Evolutionary conservation across 2,329 filamentous ascomycete species (phyloP), one percentile per base, ranked within the genome.

Genomic region (Curvularia spicifera): DNA sequence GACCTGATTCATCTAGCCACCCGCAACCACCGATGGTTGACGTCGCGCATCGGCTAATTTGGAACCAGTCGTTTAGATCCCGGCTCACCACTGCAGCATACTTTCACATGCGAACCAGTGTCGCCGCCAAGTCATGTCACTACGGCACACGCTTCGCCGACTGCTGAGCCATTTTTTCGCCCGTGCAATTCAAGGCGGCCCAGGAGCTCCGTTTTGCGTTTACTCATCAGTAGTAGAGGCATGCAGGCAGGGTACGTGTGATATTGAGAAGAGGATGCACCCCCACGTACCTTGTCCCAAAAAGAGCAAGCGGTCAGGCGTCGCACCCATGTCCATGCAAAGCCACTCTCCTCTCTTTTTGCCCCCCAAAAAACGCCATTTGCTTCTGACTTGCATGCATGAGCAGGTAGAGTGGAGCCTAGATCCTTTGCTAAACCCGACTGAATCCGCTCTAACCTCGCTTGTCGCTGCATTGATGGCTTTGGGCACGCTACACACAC

Each of bases 311-410:
- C 64, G 63, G 63, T 51, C 52, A 56, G 57, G 62, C 59, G 42
- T 42, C 51, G 59, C 1, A 44, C 48, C 63, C 51, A 52, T 63
- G 64, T 40, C 54, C 44, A 53, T 66, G 67, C 66, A 68, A 60
- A 28, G 42, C 42, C 13, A n/a, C 42, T 6, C 42, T 26, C 42
- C 42, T 26, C 42, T 44, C 42, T 37, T 15, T 18, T 18, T 8
- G 15, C 35, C 62, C 60, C 57, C 26, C 26, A 46, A 55, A 40
- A 53, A 66, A 63, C 47, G 61, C 65, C 63, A 66, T 65, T 60
- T 61, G 61, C 61, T 65, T 68, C 61, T 70, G 62, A 69, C 67
- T 68, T 68, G 68, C 69, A 70, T 66, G 59, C 48, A 60, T 37
- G 15, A 22, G 47, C 65, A 63, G 56, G 68, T 59, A 59, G 65